These are phyloP conservation scores for Pseudonitzschia pungens DNA, from an alignment of 108 stramenopile genomes.

Conservation along the genomic window DNA sequence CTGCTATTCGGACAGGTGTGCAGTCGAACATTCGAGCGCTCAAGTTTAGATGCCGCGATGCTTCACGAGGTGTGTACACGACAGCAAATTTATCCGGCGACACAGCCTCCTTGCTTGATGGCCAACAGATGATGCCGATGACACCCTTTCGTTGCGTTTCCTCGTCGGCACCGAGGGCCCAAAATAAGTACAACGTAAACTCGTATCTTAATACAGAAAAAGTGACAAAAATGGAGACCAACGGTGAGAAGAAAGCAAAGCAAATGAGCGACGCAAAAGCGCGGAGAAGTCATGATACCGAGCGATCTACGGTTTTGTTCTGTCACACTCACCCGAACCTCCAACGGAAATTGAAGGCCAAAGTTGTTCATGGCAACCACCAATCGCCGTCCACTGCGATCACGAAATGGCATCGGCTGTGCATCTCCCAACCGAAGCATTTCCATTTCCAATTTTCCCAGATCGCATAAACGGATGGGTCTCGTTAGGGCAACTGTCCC, in stretches of 20 bases:
- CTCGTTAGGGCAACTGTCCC: conserved; percentile 21
- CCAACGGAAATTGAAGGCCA: conserved; percentile 16
- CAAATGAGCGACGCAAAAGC: neutral
- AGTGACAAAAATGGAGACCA: neutral
- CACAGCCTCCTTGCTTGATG: neutral
- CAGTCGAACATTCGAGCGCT: conserved; percentile 9
- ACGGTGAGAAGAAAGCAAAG: neutral
- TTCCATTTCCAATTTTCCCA: conserved; percentile 14
- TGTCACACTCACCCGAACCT: conserved; percentile 6
- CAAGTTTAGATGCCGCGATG: neutral
- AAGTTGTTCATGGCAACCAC: conserved; percentile 10
- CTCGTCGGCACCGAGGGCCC: neutral
- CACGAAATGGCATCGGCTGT: conserved; percentile 10
- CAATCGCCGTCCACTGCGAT: conserved; percentile 4
- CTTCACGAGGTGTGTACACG: neutral
- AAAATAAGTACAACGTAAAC: neutral
- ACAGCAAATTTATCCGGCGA: neutral
- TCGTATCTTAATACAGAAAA: neutral
- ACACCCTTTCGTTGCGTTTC: conserved; percentile 15
- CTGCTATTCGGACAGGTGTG: neutral
- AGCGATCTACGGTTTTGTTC: neutral
- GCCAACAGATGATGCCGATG: conserved; percentile 10
- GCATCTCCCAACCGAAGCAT: conserved; percentile 7
- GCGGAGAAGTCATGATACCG: neutral
- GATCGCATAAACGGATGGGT: conserved; percentile 18